Conservation (phyloP, 345 rosid species). For the Populus pruinosa region DNA sequence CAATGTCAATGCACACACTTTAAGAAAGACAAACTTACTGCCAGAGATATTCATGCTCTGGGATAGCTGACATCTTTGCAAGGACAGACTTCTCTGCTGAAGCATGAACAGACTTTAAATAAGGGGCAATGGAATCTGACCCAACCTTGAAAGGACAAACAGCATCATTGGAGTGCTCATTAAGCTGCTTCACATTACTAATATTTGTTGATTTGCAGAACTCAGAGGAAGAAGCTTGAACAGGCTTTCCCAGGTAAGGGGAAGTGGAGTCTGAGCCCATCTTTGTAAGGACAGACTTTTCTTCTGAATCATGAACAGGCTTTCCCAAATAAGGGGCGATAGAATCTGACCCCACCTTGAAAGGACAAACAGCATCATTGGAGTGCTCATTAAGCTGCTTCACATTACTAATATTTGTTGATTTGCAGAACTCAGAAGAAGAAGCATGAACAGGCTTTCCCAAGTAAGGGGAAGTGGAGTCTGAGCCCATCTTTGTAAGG, state of each 20-base stretch:
- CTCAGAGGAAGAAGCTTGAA: slow-evolving; percentile 21
- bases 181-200: slow-evolving; percentile 38
- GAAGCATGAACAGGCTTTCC: background rate
- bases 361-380: slow-evolving; percentile 25
- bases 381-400: slow-evolving; percentile 39
- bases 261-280: background rate
- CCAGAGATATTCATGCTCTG: slow-evolving; percentile 83
- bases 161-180: slow-evolving; percentile 30
- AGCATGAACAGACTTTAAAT: slow-evolving; percentile 24
- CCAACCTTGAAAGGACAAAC: slow-evolving; percentile 23
- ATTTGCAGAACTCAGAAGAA: slow-evolving; percentile 38
- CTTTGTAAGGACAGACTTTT: slow-evolving; percentile 29
- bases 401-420: slow-evolving; percentile 28
- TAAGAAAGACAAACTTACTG: slow-evolving; percentile 56
- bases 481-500: slow-evolving; percentile 22
- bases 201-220: slow-evolving; percentile 34
- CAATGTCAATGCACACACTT: background rate
- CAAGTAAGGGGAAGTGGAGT: no score
- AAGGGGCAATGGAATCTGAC: slow-evolving; percentile 33
- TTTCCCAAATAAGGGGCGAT: slow-evolving; percentile 31
- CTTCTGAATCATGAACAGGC: slow-evolving; percentile 26
- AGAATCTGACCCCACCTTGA: slow-evolving; percentile 28
- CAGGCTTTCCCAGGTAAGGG: no score
- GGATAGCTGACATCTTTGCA: slow-evolving; percentile 51
- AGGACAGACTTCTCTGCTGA: slow-evolving; percentile 32